Percentiles rank a stretch among this genome's conserved stretches.
Evolutionary conservation across 2,329 filamentous ascomycete genomes (phyloP).

Genomic region (Fusarium temperatum): DNA sequence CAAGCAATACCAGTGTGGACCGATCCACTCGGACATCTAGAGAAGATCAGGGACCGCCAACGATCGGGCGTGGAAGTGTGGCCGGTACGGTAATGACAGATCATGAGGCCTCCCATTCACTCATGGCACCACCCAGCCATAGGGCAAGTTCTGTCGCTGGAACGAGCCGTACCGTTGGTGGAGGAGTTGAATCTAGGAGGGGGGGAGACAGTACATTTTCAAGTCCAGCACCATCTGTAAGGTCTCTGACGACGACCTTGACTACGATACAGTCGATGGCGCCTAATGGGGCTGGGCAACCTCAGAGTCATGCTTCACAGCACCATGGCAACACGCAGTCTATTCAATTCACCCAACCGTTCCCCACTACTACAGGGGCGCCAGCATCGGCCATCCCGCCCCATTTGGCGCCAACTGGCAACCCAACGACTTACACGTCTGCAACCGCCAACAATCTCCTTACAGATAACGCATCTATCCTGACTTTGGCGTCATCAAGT

Average conservation of each 20-base stretch:
- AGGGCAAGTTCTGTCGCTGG: constrained; percentile 72
- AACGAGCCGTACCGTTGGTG: constrained; percentile 75
- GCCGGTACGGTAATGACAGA: constrained; percentile 87
- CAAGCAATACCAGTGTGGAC: constrained; percentile 62
- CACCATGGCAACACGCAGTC: constrained; percentile 56
- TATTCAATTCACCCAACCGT: constrained; percentile 73
- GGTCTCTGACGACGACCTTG: constrained; percentile 82
- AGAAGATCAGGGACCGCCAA: constrained; percentile 66
- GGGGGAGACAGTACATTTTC: constrained; percentile 83
- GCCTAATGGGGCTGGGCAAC: constrained; percentile 57
- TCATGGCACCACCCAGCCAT: constrained; percentile 80
- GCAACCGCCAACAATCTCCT: constrained; percentile 84
- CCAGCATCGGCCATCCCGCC: constrained; percentile 77
- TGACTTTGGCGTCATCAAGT: constrained; percentile 84
- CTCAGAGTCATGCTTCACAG: constrained; percentile 47
- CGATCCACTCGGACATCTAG: constrained; percentile 69
- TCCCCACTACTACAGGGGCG: constrained; percentile 67
- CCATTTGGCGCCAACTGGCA: constrained; percentile 67
- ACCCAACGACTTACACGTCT: constrained; percentile 77
- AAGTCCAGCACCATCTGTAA: constrained; percentile 81
- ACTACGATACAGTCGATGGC: constrained; percentile 84
- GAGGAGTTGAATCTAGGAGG: constrained; percentile 72
- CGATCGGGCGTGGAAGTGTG: constrained; percentile 74
- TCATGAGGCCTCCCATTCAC: constrained; percentile 77
- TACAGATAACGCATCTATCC: constrained; percentile 85